Evolutionary conservation across 2,329 filamentous ascomycete genomes (phyloP).

Genomic region (Colletotrichum chrysophilum): DNA sequence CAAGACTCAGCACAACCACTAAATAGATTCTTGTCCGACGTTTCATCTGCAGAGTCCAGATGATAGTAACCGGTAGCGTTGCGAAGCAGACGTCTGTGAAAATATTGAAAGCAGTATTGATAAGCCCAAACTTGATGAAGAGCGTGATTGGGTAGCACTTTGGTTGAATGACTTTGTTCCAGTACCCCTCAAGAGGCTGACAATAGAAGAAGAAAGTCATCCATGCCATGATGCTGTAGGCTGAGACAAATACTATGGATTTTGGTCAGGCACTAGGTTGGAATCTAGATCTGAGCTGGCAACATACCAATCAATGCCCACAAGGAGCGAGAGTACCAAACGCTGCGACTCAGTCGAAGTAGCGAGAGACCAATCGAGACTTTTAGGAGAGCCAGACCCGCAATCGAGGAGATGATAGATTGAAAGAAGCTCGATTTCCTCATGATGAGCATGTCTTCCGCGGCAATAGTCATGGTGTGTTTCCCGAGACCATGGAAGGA

Average conservation of each 20-base stretch:
- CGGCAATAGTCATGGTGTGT: slow-evolving; percentile 41
- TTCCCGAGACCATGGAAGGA: slow-evolving; percentile 50
- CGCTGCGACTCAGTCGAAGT: slow-evolving; percentile 23
- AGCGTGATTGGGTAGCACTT: slow-evolving; percentile 2
- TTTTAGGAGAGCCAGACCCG: slow-evolving; percentile 23
- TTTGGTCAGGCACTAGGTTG: background rate
- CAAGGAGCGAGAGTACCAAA: slow-evolving; percentile 29
- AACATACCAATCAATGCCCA: slow-evolving; percentile 26
- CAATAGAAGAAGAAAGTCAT: slow-evolving; percentile 4
- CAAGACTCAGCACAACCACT: slow-evolving; percentile 28
- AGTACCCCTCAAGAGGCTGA: background rate
- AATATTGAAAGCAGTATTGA: slow-evolving; percentile 39
- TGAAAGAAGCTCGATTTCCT: slow-evolving; percentile 49
- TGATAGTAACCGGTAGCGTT: slow-evolving; percentile 44
- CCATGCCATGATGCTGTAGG: slow-evolving; percentile 25
- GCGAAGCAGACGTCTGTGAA: slow-evolving; percentile 48
- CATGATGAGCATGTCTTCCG: slow-evolving; percentile 36
- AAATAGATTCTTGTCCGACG: slow-evolving; percentile 40
- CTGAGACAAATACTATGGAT: slow-evolving; percentile 19
- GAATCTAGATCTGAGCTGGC: background rate
- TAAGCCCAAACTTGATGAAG: background rate
- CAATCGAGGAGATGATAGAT: slow-evolving; percentile 45
- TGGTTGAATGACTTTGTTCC: slow-evolving; percentile 4
- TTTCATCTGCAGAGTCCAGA: slow-evolving; percentile 44
- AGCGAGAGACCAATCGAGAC: slow-evolving; percentile 27